A percentile compares a stretch with the other conserved stretches of the same genome.
These are phyloP conservation scores for Leucosporidium scottii DNA, from an alignment of 768 basidiomycete genomes.

Conservation along the genomic window DNA sequence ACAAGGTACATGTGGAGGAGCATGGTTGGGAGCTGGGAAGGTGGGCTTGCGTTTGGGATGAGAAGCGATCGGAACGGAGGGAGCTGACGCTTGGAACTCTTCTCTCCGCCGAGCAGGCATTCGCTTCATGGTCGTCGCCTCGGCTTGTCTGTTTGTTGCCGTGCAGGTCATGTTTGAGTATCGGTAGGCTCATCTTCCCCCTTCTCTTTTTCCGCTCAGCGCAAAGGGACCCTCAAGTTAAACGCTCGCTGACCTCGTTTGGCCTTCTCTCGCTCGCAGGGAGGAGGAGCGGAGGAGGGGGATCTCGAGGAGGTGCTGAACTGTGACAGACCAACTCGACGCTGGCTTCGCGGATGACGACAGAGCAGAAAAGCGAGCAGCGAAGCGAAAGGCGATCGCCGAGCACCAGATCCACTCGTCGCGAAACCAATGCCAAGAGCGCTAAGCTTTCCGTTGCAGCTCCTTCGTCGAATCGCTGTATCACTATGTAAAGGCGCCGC, in stretches of 20 bases:
- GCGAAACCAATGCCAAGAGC: no score
- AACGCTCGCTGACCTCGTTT: conserved; percentile 1
- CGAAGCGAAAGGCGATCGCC: no score
- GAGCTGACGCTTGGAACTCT: background rate
- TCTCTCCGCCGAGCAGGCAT: conserved; percentile 49
- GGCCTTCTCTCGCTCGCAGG: conserved; percentile 43
- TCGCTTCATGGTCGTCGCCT: conserved; percentile 57
- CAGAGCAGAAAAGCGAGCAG: no score
- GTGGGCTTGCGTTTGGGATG: no score
- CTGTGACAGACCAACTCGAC: no score
- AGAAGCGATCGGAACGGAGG: background rate
- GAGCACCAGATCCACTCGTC: no score
- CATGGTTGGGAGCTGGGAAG: conserved; percentile 60
- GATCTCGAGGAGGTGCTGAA: conserved; percentile 46
- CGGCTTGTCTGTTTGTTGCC: conserved; percentile 64
- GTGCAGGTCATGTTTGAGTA: conserved; percentile 96
- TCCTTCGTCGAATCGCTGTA: no score
- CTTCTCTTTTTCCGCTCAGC: no score
- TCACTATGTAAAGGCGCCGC: no score
- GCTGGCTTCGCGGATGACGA: no score
- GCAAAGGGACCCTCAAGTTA: background rate
- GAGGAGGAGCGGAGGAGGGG: conserved; percentile 67
- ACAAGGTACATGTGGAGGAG: conserved; percentile 57
- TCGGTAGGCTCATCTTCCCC: conserved; percentile 49
- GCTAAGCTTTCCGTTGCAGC: no score